Conservation (phyloP, 495 filamentous ascomycete genomes). For the Penicillium soppii region DNA sequence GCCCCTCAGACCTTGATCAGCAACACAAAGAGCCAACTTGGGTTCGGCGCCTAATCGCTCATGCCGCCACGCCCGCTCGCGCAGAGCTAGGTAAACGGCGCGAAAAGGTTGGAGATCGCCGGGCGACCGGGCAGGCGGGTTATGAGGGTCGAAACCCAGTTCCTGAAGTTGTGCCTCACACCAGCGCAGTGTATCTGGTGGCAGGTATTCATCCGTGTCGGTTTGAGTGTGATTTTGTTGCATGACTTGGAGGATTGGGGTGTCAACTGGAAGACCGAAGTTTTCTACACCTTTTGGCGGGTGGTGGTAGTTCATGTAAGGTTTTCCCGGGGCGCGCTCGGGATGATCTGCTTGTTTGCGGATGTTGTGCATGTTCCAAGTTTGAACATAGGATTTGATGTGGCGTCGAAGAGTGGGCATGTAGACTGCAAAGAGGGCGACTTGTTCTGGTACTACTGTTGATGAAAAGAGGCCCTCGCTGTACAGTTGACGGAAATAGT, state of each 20-base stretch:
- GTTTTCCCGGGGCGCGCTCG: constrained; percentile 16
- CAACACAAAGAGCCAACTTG: not conserved
- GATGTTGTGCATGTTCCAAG: constrained; percentile 19
- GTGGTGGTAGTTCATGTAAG: constrained; percentile 17
- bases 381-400: constrained; percentile 11
- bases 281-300: constrained; percentile 12
- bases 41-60: not conserved
- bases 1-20: not conserved
- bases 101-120: constrained; percentile 8
- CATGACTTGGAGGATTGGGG: constrained; percentile 1
- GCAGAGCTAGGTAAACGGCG: constrained; percentile 1
- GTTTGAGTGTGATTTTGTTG: not conserved
- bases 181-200: constrained; percentile 1
- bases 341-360: constrained; percentile 14
- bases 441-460: constrained; percentile 12
- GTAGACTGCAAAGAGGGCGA: constrained; percentile 17
- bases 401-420: constrained; percentile 16
- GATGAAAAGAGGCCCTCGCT: constrained; percentile 11
- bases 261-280: constrained; percentile 9
- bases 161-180: constrained; percentile 3
- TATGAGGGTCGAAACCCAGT: constrained; percentile 3
- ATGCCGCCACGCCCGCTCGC: constrained; percentile 6
- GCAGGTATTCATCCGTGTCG: constrained; percentile 3
- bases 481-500: constrained; percentile 11
- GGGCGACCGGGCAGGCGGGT: constrained; percentile 2